These are phyloP conservation scores for Astrothelium subdiscretum DNA, from an alignment of 495 filamentous ascomycete genomes.

Conservation along the genomic window DNA sequence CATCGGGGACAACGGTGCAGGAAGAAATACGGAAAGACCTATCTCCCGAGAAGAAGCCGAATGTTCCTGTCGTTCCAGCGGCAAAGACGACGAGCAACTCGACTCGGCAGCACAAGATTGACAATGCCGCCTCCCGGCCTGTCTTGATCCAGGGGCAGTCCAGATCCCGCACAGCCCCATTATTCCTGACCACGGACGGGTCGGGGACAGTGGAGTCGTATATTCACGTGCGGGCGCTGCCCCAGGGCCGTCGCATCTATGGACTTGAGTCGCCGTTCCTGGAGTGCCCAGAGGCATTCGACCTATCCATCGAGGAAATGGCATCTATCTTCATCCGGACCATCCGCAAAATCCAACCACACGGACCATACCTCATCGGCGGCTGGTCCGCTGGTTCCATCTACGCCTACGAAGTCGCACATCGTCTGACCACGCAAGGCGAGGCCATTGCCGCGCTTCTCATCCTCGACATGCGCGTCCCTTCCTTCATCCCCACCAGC, in stretches of 20 bases:
- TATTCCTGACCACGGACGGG: conserved; percentile 15
- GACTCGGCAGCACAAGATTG: conserved; percentile 7
- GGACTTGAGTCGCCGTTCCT: conserved; percentile 27
- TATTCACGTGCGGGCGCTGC: conserved; percentile 18
- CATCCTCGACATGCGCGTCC: conserved; percentile 14
- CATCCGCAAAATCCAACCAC: conserved; percentile 10
- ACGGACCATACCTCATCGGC: conserved; percentile 14
- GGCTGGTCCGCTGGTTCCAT: conserved; percentile 13
- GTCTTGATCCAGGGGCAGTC: conserved; percentile 13
- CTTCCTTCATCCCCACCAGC: conserved; percentile 15
- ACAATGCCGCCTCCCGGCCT: neutral
- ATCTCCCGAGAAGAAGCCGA: neutral
- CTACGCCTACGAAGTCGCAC: conserved; percentile 15
- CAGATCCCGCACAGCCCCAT: conserved; percentile 1
- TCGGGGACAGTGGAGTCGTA: conserved; percentile 20
- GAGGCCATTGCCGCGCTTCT: conserved; percentile 9
- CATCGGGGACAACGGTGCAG: conserved; percentile 1
- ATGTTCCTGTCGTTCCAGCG: neutral
- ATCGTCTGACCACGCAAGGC: conserved; percentile 7
- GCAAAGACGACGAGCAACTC: neutral
- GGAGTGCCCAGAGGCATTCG: conserved; percentile 5
- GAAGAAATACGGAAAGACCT: neutral
- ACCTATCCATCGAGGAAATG: conserved; percentile 11
- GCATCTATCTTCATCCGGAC: conserved; percentile 10
- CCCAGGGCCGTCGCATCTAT: conserved; percentile 18